A percentile compares a stretch with the other conserved stretches of the same genome.
Evolutionary conservation across 2,329 filamentous ascomycete species (phyloP).

Genomic region (Fusarium pseudograminearum): DNA sequence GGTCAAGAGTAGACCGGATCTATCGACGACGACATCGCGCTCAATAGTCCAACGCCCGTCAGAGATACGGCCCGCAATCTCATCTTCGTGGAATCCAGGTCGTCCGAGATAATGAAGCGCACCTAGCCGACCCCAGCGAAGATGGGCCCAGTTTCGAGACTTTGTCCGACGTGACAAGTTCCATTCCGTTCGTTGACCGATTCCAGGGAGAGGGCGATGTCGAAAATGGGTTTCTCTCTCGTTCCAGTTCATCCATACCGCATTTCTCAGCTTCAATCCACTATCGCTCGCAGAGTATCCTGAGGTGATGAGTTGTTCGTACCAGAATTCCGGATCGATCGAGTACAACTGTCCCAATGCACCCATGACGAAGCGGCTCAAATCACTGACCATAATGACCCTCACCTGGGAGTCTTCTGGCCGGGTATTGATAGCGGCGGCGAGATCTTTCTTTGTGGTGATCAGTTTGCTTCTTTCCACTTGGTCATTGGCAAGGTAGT

Average conservation of each 20-base stretch:
- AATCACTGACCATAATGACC: constrained; percentile 46
- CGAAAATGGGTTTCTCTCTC: constrained; percentile 43
- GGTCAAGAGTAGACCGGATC: constrained; percentile 12
- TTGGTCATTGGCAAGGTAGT: constrained; percentile 1
- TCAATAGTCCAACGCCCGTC: constrained; percentile 28
- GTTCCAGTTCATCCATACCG: constrained; percentile 49
- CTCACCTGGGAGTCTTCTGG: constrained; percentile 29
- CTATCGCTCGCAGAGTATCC: constrained; percentile 47
- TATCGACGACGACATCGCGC: constrained; percentile 21
- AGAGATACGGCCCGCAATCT: constrained; percentile 19
- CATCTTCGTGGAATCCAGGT: constrained; percentile 17
- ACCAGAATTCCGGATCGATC: constrained; percentile 49
- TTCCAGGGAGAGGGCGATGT: constrained; percentile 13
- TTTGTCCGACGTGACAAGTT: constrained; percentile 9
- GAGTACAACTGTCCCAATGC: constrained; percentile 46
- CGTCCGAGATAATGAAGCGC: constrained; percentile 20
- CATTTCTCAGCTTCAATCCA: constrained; percentile 48
- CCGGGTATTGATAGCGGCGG: constrained; percentile 2
- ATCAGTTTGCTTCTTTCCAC: constrained; percentile 6
- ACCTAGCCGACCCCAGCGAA: constrained; percentile 24
- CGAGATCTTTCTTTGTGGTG: constrained; percentile 19
- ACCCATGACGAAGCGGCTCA: constrained; percentile 51
- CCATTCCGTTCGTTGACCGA: constrained; percentile 26
- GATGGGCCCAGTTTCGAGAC: constrained; percentile 8
- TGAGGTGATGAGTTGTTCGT: constrained; percentile 47